Evolutionary conservation across 2,329 filamentous ascomycete genomes (phyloP).

Genomic region (Nothopassalora personata): DNA sequence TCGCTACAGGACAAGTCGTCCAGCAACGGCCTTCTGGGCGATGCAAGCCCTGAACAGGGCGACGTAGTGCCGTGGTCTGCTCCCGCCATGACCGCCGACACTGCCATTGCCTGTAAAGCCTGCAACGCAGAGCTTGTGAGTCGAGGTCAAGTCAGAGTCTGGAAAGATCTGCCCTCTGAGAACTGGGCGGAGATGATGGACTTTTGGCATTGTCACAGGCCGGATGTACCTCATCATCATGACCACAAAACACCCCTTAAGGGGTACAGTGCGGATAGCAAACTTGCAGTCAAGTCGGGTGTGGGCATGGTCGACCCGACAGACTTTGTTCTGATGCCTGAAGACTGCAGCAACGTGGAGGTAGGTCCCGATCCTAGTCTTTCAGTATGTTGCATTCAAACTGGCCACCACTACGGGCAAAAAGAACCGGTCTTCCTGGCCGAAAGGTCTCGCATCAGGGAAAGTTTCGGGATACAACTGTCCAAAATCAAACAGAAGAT

Average conservation of each 20-base stretch:
- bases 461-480: slow-evolving; percentile 34
- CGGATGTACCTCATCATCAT: slow-evolving; percentile 54
- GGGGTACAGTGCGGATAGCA: slow-evolving; percentile 78
- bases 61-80: slow-evolving; percentile 44
- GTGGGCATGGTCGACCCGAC: slow-evolving; percentile 76
- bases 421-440: slow-evolving; percentile 36
- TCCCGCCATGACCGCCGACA: slow-evolving; percentile 26
- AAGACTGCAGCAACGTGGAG: slow-evolving; percentile 55
- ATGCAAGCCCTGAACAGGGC: slow-evolving; percentile 21
- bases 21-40: slow-evolving; percentile 12
- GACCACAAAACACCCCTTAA: slow-evolving; percentile 44
- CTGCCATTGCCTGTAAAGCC: slow-evolving; percentile 25
- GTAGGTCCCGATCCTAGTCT: slow-evolving; percentile 32
- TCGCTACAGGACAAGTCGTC: slow-evolving; percentile 42
- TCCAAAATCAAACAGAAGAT: slow-evolving; percentile 27
- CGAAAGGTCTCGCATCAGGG: slow-evolving; percentile 25
- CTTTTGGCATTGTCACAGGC: slow-evolving; percentile 99
- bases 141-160: slow-evolving; percentile 46
- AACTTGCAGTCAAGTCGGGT: slow-evolving; percentile 59
- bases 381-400: background rate
- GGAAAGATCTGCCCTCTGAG: slow-evolving; percentile 93
- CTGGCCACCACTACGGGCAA: slow-evolving; percentile 18
- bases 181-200: slow-evolving; percentile 99
- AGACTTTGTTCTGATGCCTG: slow-evolving; percentile 64
- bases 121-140: slow-evolving; percentile 26